Evolutionary conservation across 2,329 filamentous ascomycete species (phyloP), one percentile per base, ranked within the genome.

Genomic region (Aspergillus sclerotialis): DNA sequence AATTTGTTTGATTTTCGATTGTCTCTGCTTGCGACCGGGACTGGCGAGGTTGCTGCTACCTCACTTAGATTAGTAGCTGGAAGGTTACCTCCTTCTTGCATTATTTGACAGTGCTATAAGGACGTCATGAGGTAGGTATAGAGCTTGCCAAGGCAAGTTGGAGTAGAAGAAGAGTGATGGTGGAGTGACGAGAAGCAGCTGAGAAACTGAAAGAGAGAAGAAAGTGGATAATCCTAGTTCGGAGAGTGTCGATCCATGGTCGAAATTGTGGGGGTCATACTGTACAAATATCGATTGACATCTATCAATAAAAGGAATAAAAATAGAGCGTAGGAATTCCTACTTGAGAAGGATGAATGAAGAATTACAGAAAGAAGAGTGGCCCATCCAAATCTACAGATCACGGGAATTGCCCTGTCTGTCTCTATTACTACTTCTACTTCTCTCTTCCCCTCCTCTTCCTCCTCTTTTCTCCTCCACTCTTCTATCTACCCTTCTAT

Each of bases 201-300:
- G n/a, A n/a, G n/a, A n/a, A n/a, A n/a, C n/a, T n/a, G n/a, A n/a
- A n/a, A n/a, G n/a, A n/a, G n/a, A n/a, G n/a, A n/a, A n/a, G 19
- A 3, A 37, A 36, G 25, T 35, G 33, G 36, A 23, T 23, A 23
- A 23, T 6, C n/a, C n/a, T n/a, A n/a, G n/a, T n/a, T n/a, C n/a
- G n/a, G 19, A 23, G 19, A 7, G 19, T 6, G 10, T 23, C 19
- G 7, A 23, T 23, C 19, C 19, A 23, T 23, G 19, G 19, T 6
- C 19, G 19, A 10, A 10, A 23, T n/a, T n/a, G 35, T 40, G 38
- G 35, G 37, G 35, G 31, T 25, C 33, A 39, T 36, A 28, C 36
- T 30, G 26, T 12, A n/a, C n/a, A n/a, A n/a, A n/a, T n/a, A n/a
- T n/a, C n/a, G n/a, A n/a, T n/a, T n/a, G n/a, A n/a, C n/a, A n/a